Percentiles rank a stretch among this genome's conserved stretches.
These are phyloP conservation scores for Termitomyces bulborhizus DNA, from an alignment of 768 basidiomycete species.

Conservation along the genomic window DNA sequence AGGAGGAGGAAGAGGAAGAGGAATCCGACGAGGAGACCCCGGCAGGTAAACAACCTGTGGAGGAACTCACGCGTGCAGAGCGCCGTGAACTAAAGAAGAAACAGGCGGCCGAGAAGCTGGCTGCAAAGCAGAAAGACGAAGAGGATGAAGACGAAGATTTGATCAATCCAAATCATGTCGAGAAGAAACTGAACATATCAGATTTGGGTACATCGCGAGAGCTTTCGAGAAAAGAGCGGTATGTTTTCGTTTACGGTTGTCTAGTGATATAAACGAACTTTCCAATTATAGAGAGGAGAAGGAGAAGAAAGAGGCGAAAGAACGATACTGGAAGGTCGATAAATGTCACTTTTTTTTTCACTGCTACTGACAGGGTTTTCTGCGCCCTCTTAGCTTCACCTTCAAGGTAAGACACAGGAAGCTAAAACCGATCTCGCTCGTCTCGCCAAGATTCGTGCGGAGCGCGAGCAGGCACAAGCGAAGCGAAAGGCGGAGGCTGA, in stretches of 20 bases:
- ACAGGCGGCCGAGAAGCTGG: conserved; percentile 34
- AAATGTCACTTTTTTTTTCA: background rate
- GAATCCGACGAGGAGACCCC: conserved; percentile 37
- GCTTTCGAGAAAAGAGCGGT: conserved; percentile 64
- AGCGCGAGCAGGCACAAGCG: conserved; percentile 83
- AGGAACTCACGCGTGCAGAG: conserved; percentile 65
- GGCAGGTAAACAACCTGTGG: conserved; percentile 30
- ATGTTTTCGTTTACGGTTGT: conserved; percentile 3
- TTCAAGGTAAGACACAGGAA: conserved; percentile 83
- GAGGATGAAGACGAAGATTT: conserved; percentile 60
- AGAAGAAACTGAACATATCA: conserved; percentile 70
- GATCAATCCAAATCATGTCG: conserved; percentile 72
- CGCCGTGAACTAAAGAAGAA: conserved; percentile 82
- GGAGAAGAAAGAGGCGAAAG: conserved; percentile 86
- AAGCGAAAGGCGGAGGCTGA: conserved; percentile 87
- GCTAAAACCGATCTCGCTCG: conserved; percentile 86
- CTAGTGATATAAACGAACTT: background rate
- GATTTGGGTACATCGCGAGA: conserved; percentile 64
- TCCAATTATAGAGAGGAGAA: conserved; percentile 66
- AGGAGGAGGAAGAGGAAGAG: conserved; percentile 31
- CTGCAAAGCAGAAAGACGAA: conserved; percentile 32
- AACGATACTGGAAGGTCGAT: conserved; percentile 77
- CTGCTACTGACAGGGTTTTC: background rate
- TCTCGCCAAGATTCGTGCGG: conserved; percentile 77
- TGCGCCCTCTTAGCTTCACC: conserved; percentile 45